Percentiles rank a stretch among this genome's conserved stretches.
These are phyloP conservation scores for Ceratocystis variospora DNA, from an alignment of 2,329 filamentous ascomycete genomes.

Conservation along the genomic window DNA sequence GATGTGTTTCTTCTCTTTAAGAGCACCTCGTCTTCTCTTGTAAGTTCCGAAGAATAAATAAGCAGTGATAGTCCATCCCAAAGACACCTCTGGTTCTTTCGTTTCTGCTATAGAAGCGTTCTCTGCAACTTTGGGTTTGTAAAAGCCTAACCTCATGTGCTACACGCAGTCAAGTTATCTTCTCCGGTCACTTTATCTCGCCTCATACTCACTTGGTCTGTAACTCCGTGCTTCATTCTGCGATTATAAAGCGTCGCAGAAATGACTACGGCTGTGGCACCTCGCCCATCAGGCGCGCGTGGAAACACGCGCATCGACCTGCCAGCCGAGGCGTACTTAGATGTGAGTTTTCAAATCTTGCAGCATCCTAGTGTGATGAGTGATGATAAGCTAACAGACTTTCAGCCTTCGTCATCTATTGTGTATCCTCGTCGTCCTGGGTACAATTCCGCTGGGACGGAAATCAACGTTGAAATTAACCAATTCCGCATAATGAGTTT, in stretches of 20 bases:
- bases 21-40: not conserved
- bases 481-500: slow-evolving; percentile 55
- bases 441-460: slow-evolving; percentile 45
- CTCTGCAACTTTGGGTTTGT: not conserved
- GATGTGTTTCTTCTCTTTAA: not conserved
- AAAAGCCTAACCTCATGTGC: not conserved
- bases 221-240: not conserved
- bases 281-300: slow-evolving; percentile 25
- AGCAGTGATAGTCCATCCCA: too few species aligned
- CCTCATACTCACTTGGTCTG: not conserved
- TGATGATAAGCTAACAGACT: not conserved
- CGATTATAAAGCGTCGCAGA: slow-evolving; percentile 11
- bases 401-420: slow-evolving; percentile 5
- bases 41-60: not conserved
- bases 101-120: not conserved
- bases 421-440: slow-evolving; percentile 33
- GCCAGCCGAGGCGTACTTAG: slow-evolving; percentile 41
- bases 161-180: not conserved
- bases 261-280: slow-evolving; percentile 26
- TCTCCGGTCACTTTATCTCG: not conserved
- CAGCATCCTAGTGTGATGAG: not conserved
- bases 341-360: slow-evolving; percentile 24
- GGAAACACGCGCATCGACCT: slow-evolving; percentile 41
- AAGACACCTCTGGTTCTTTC: not conserved
- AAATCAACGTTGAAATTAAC: slow-evolving; percentile 50